phyloP scores from a whole-genome alignment of 2,329 filamentous ascomycete species.

The Phaeomoniella chlamydospora region DNA sequence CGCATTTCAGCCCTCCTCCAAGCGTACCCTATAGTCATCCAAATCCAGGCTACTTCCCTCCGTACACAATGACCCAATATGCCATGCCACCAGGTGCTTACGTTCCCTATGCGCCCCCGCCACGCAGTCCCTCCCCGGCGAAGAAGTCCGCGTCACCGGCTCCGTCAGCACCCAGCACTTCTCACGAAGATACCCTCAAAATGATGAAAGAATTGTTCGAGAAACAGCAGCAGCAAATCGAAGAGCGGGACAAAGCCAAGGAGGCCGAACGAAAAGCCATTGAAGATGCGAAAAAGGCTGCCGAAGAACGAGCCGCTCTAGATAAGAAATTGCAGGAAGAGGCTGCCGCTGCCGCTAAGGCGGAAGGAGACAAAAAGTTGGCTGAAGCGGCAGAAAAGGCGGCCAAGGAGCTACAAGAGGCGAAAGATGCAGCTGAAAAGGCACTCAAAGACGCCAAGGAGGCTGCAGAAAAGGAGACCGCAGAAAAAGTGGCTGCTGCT shows the following conservation, averaged over 20 bases:
- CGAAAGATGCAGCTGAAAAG: conserved; percentile 17
- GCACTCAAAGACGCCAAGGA: conserved; percentile 17
- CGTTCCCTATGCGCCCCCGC: conserved; percentile 10
- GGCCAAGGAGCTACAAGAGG: conserved; percentile 13
- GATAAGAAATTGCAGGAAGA: conserved; percentile 20
- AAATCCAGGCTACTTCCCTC: conserved; percentile 16
- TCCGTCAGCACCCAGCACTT: background rate
- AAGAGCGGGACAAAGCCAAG: conserved; percentile 32
- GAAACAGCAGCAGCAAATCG: conserved; percentile 11
- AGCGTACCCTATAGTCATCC: conserved; percentile 13
- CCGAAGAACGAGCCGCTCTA: conserved; percentile 24
- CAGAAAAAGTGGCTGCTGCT: conserved; percentile 14
- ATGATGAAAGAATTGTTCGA: conserved; percentile 9
- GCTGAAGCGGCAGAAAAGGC: conserved; percentile 19
- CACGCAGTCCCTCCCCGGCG: background rate
- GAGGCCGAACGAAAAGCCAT: conserved; percentile 29
- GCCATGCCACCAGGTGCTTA: conserved; percentile 15
- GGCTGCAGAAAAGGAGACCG: conserved; percentile 15
- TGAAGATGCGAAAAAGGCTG: conserved; percentile 27
- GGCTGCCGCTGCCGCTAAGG: conserved; percentile 21
- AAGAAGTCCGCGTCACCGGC: background rate
- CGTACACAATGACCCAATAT: conserved; percentile 14
- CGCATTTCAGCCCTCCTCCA: background rate
- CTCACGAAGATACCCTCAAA: conserved; percentile 7
- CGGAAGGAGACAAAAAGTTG: conserved; percentile 20